Conservation (phyloP, 73 alveolate genomes). For the Paramecium tetraurelia region DNA sequence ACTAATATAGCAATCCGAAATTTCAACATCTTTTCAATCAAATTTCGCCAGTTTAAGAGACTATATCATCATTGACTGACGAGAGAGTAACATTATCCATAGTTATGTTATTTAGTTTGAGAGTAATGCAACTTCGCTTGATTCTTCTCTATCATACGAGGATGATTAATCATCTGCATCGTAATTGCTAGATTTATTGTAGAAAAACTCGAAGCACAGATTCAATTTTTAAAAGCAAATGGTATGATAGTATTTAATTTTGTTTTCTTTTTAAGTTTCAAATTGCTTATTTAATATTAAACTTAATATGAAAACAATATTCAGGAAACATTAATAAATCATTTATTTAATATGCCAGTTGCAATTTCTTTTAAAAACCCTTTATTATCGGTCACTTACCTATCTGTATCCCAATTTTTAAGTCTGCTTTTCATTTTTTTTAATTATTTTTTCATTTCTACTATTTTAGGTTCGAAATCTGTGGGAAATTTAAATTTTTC, state of each 20-base stretch:
- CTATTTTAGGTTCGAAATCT: background rate
- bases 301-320: background rate
- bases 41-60: constrained; percentile 6
- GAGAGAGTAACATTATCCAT: background rate
- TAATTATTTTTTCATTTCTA: background rate
- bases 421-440: constrained; percentile 1
- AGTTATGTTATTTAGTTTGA: background rate
- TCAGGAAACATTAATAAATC: background rate
- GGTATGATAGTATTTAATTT: background rate
- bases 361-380: background rate
- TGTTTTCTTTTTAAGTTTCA: background rate
- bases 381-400: background rate
- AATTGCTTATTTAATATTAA: background rate
- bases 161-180: background rate
- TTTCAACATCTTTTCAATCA: background rate
- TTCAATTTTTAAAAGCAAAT: background rate
- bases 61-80: constrained; percentile 34
- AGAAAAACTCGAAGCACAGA: background rate
- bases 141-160: constrained; percentile 17
- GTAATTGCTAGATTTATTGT: background rate
- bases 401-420: background rate
- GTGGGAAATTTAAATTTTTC: background rate
- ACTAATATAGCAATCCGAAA: background rate
- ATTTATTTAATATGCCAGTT: background rate
- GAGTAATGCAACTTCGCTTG: constrained; percentile 24